Evolutionary conservation across 768 basidiomycete species (phyloP).

Genomic region (Artomyces pyxidatus): DNA sequence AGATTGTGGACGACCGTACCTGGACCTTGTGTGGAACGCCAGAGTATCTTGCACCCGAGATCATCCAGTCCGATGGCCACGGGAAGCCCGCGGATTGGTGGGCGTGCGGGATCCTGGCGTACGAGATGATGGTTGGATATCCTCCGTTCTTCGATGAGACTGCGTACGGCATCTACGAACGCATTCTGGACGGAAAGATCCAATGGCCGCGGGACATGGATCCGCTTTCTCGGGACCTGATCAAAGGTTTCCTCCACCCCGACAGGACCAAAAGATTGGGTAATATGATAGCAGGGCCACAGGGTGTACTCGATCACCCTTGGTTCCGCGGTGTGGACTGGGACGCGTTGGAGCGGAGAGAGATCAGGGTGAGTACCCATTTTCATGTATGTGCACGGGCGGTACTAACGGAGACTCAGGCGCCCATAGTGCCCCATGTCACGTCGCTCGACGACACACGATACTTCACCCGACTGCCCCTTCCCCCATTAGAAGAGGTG

Average conservation of each 20-base stretch:
- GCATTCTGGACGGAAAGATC: constrained; percentile 82
- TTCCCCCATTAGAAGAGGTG: constrained; percentile 71
- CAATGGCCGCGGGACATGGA: constrained; percentile 92
- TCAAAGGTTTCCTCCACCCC: constrained; percentile 82
- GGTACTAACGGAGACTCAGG: constrained; percentile 33
- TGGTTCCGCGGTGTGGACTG: constrained; percentile 97
- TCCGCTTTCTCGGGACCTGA: constrained; percentile 79
- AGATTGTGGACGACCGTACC: constrained; percentile 94
- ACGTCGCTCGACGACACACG: constrained; percentile 77
- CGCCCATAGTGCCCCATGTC: constrained; percentile 80
- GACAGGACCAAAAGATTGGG: constrained; percentile 89
- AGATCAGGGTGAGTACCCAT: constrained; percentile 60
- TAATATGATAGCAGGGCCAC: constrained; percentile 86
- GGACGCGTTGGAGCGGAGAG: constrained; percentile 77
- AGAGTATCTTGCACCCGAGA: constrained; percentile 96
- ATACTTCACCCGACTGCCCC: constrained; percentile 74
- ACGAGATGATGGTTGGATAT: constrained; percentile 98
- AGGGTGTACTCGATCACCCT: constrained; percentile 84
- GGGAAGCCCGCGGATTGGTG: constrained; percentile 99
- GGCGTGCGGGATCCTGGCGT: constrained; percentile 95
- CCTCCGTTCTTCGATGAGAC: constrained; percentile 98
- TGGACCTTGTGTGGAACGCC: constrained; percentile 97
- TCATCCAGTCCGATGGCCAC: constrained; percentile 95
- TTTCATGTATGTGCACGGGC: constrained; percentile 8
- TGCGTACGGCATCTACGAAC: constrained; percentile 97